A percentile compares a stretch with the other conserved stretches of the same genome.
These are phyloP conservation scores for Blechomonas ayalai DNA, from an alignment of 208 protist genomes.

Conservation along the genomic window DNA sequence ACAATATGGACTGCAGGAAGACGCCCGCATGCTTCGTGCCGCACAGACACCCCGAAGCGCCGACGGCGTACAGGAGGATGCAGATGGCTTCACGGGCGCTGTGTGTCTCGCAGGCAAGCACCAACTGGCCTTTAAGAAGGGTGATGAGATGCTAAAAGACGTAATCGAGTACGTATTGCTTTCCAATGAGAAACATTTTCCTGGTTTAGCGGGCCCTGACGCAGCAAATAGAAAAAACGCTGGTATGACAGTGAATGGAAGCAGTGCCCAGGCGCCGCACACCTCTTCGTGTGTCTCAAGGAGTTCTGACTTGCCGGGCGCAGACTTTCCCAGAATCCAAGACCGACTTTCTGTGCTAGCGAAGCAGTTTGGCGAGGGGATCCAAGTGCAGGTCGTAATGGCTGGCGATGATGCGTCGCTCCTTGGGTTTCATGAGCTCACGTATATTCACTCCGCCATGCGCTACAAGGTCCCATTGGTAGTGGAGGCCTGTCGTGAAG, in stretches of 20 bases:
- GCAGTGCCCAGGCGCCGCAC: too few relatives aligned
- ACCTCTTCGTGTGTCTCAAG: neutral
- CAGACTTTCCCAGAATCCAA: too few relatives aligned
- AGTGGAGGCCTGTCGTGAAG: conserved; percentile 26
- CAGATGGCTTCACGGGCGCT: too few relatives aligned
- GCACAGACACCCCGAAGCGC: too few relatives aligned
- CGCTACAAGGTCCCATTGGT: conserved; percentile 19
- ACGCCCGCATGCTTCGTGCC: too few relatives aligned
- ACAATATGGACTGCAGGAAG: too few relatives aligned
- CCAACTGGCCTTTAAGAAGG: conserved; percentile 1
- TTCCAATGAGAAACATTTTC: conserved; percentile 2
- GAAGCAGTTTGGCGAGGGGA: conserved; percentile 1
- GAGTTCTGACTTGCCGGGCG: too few relatives aligned
- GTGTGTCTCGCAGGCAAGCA: too few relatives aligned
- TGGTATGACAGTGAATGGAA: too few relatives aligned
- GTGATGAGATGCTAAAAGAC: conserved; percentile 1
- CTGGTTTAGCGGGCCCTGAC: too few relatives aligned
- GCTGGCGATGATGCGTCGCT: conserved; percentile 47
- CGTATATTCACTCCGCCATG: conserved; percentile 36
- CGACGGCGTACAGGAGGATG: too few relatives aligned
- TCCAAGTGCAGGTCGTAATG: conserved; percentile 39
- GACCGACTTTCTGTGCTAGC: neutral
- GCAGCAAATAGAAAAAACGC: neutral
- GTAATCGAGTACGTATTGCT: conserved; percentile 7
- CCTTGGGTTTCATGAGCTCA: conserved; percentile 43